Evolutionary conservation across 2,329 filamentous ascomycete genomes (phyloP), one percentile per base, ranked within the genome.

Genomic region (Ceratocystis eucalypticola): DNA sequence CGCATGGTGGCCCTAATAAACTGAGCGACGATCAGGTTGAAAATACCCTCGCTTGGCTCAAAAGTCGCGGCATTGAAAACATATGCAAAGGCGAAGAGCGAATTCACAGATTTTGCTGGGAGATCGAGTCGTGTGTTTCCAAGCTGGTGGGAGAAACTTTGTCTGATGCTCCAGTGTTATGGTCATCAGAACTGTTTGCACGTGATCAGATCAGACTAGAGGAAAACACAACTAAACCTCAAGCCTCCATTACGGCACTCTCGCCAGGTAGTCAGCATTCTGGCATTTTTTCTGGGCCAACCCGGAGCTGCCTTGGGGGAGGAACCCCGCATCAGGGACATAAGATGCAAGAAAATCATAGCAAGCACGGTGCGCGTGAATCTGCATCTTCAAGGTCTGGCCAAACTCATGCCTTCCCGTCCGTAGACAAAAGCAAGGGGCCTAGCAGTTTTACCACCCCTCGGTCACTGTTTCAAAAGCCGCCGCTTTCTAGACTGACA

Each of bases 81-180:
- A 93, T 97, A 70, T 99, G 94, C 76, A 88, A 86, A 70, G 94
- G 93, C 5, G 94, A 99, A 74, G 94, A 99, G 76, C 81, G 94
- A 63, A 93, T 99, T 45, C 94, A 97, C 74, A 86, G 92, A 10
- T 94, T 99, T 74, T 94, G 88, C 73, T 88, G 91, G 70, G 94
- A 97, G 74, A 83, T 97, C 33, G 88, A 93, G 71, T 88, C 85
- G 69, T 96, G 91, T 72, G 87, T 96, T 69, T 88, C 85, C 70
- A 91, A 91, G 73, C 80, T 97, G 6, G 87, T 96, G 37, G 91
- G 90, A 33, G 89, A 95, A 68, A 91, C 85, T 59, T 86, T 96
- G 69, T 80, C 88, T 68, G 89, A 96, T 46, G 89, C 89, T 0
- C 91, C 93, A 0, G 89, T 96, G 0, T 78, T 97, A 1, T 96